phyloP scores from a whole-genome alignment of 2,329 filamentous ascomycete species.

The Atkinsonella texensis region DNA sequence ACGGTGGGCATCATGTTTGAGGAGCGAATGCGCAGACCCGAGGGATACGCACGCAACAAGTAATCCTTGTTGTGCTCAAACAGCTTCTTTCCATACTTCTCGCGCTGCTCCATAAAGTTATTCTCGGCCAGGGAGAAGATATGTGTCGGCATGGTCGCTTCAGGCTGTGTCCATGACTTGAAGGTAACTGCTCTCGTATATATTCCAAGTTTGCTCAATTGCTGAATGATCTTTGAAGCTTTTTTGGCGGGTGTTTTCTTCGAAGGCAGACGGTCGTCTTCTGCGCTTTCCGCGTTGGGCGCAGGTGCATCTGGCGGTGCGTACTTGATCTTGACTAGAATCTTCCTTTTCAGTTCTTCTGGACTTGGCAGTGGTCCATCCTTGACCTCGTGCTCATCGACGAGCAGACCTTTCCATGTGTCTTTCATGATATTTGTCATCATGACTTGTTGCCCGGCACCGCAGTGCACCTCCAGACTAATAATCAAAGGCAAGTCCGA shows the following conservation, averaged over 20 bases:
- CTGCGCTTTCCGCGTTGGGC: constrained; percentile 18
- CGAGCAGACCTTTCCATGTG: constrained; percentile 62
- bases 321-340: constrained; percentile 75
- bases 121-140: constrained; percentile 58
- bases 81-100: constrained; percentile 38
- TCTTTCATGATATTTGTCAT: constrained; percentile 92
- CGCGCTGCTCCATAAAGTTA: constrained; percentile 48
- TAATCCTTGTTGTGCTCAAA: constrained; percentile 74
- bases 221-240: constrained; percentile 54
- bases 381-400: constrained; percentile 41
- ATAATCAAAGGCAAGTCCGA: constrained; percentile 81
- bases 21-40: constrained; percentile 66
- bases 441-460: constrained; percentile 64
- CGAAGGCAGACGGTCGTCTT: constrained; percentile 27
- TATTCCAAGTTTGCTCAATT: constrained; percentile 63
- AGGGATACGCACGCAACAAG: constrained; percentile 82
- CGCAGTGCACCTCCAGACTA: constrained; percentile 85
- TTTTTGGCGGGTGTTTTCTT: constrained; percentile 32
- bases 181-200: constrained; percentile 80
- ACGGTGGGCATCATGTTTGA: constrained; percentile 77
- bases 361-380: constrained; percentile 51
- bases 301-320: constrained; percentile 30
- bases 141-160: constrained; percentile 51
- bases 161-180: constrained; percentile 62
- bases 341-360: constrained; percentile 59